These are phyloP conservation scores for Eucalyptus marginata DNA, from an alignment of 345 rosid genomes.

Conservation along the genomic window DNA sequence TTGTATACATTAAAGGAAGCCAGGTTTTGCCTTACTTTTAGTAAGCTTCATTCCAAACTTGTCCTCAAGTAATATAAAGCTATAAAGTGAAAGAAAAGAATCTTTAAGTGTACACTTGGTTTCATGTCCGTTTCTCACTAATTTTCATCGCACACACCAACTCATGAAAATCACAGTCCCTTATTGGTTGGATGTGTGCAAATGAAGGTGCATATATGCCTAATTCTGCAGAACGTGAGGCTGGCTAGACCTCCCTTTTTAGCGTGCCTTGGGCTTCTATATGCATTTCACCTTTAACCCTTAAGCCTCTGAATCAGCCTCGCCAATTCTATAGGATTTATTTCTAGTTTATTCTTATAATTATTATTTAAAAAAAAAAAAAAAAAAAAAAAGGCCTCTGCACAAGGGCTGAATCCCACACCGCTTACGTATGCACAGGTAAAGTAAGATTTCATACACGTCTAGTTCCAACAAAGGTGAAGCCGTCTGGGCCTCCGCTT, in stretches of 20 bases:
- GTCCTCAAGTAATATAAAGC: neutral
- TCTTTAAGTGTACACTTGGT: neutral
- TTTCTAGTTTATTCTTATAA: no score
- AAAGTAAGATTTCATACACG: no score
- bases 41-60: neutral
- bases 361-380: no score
- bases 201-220: neutral
- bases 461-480: fast-evolving
- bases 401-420: no score
- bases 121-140: neutral
- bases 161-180: neutral
- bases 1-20: neutral
- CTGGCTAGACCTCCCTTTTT: fast-evolving
- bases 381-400: no score
- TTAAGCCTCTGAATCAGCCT: no score
- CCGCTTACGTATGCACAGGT: no score
- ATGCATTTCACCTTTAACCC: no score
- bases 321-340: no score
- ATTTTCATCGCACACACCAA: neutral
- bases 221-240: fast-evolving
- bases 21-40: neutral
- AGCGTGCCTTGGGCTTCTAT: no score
- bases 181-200: neutral
- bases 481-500: no score
- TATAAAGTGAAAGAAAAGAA: neutral